A percentile compares a stretch with the other conserved stretches of the same genome.
Evolutionary conservation across 345 rosid genomes (phyloP).

Genomic region (sweet orange (Citrus sinensis)): DNA sequence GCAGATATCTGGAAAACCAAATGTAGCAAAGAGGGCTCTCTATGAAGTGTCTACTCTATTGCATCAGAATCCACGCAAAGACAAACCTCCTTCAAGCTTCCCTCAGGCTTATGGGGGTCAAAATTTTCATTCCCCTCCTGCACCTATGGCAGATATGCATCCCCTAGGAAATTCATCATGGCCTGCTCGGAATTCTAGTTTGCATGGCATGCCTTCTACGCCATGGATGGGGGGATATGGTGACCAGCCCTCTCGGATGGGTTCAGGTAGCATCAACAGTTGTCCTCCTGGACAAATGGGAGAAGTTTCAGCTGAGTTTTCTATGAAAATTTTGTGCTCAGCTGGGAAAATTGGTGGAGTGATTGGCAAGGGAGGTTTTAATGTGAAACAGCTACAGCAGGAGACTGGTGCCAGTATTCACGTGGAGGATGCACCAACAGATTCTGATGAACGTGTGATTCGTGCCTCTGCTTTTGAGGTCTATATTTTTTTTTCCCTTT

Average conservation of each 20-base stretch:
- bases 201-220: slow-evolving; percentile 29
- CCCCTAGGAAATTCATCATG: slow-evolving; percentile 33
- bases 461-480: slow-evolving; percentile 56
- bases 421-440: slow-evolving; percentile 45
- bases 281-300: slow-evolving; percentile 35
- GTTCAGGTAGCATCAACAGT: slow-evolving; percentile 30
- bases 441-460: slow-evolving; percentile 49
- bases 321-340: slow-evolving; percentile 50
- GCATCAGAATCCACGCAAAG: slow-evolving; percentile 58
- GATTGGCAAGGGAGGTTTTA: slow-evolving; percentile 61
- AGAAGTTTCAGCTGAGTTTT: slow-evolving; percentile 53
- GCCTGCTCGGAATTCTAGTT: slow-evolving; percentile 28
- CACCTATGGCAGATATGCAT: slow-evolving; percentile 26
- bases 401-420: slow-evolving; percentile 56
- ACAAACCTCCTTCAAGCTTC: slow-evolving; percentile 30
- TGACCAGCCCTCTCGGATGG: slow-evolving; percentile 27
- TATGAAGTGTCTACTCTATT: slow-evolving; percentile 48
- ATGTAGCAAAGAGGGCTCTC: slow-evolving; percentile 49
- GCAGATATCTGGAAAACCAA: slow-evolving; percentile 59
- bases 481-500: slow-evolving; percentile 2
- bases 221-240: slow-evolving; percentile 33
- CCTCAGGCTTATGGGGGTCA: slow-evolving; percentile 30
- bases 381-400: slow-evolving; percentile 44
- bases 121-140: slow-evolving; percentile 28
- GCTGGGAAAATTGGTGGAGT: slow-evolving; percentile 56